phyloP scores from a whole-genome alignment of 1,284 basidiomycete species.

The Sporisorium sorghi region DNA sequence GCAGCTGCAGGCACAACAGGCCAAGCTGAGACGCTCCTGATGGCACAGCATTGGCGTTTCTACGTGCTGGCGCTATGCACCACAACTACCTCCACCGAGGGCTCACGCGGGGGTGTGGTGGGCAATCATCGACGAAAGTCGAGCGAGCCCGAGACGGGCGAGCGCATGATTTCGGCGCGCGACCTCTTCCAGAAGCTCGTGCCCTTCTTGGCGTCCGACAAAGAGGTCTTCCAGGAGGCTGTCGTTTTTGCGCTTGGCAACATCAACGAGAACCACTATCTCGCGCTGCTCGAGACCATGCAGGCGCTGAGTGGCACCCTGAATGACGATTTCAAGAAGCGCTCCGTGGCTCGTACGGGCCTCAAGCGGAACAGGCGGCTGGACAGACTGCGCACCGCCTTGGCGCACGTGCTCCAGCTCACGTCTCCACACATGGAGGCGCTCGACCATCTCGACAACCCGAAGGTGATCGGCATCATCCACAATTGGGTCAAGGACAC shows the following conservation, averaged over 20 bases:
- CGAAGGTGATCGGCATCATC: conserved; percentile 79
- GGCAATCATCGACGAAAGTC: conserved; percentile 80
- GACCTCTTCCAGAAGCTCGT: conserved; percentile 84
- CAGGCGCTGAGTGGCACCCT: conserved; percentile 83
- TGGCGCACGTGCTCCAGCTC: conserved; percentile 88
- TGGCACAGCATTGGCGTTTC: conserved; percentile 87
- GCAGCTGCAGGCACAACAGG: conserved; percentile 55
- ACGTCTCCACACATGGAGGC: conserved; percentile 83
- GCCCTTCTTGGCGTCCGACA: conserved; percentile 87
- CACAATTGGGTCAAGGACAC: conserved; percentile 88
- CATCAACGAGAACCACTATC: conserved; percentile 81
- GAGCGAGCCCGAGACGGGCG: conserved; percentile 75
- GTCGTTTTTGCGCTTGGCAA: conserved; percentile 88
- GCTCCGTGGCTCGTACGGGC: conserved; percentile 57
- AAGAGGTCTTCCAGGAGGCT: conserved; percentile 83
- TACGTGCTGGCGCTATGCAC: conserved; percentile 86
- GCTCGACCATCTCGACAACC: conserved; percentile 77
- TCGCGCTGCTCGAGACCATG: conserved; percentile 84
- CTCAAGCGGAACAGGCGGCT: conserved; percentile 76
- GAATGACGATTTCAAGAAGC: conserved; percentile 77
- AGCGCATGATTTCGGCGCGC: conserved; percentile 81
- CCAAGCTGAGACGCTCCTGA: conserved; percentile 74
- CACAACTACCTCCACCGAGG: conserved; percentile 72
- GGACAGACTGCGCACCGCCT: conserved; percentile 84
- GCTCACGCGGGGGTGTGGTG: conserved; percentile 72